A percentile compares a stretch with the other conserved stretches of the same genome.
Conservation (phyloP, 352 stramenopile species). For the Pythium guiyangense region DNA sequence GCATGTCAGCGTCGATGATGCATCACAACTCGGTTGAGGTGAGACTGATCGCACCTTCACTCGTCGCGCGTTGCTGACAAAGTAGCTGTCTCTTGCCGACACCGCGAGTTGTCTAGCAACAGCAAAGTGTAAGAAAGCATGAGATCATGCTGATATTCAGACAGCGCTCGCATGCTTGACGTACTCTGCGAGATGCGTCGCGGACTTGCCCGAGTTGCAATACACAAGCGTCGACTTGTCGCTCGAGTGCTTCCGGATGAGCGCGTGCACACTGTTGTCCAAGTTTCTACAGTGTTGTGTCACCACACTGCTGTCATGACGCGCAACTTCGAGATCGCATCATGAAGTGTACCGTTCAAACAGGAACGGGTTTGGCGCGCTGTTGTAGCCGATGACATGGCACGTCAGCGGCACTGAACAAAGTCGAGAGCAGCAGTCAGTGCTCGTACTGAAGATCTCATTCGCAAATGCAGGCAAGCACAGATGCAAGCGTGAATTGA, state of each 20-base stretch:
- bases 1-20: no score
- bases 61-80: neutral
- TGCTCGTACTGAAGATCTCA: no score
- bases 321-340: neutral
- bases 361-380: conserved; percentile 21
- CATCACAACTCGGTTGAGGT: no score
- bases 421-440: no score
- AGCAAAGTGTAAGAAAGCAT: neutral
- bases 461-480: neutral
- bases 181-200: conserved; percentile 24
- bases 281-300: conserved; percentile 23
- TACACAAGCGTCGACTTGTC: conserved; percentile 59
- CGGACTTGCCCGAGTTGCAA: conserved; percentile 30
- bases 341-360: conserved; percentile 26
- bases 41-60: conserved; percentile 4
- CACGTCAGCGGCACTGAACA: conserved; percentile 23
- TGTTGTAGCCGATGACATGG: conserved; percentile 25
- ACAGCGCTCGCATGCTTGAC: neutral
- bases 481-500: neutral
- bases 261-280: conserved; percentile 34
- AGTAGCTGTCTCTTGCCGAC: neutral
- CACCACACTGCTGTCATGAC: neutral
- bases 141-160: no score
- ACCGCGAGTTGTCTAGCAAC: conserved; percentile 2
- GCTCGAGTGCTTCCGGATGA: conserved; percentile 35